These are phyloP conservation scores for Podaxis sp. DNA, from an alignment of 768 basidiomycete species.

Conservation along the genomic window DNA sequence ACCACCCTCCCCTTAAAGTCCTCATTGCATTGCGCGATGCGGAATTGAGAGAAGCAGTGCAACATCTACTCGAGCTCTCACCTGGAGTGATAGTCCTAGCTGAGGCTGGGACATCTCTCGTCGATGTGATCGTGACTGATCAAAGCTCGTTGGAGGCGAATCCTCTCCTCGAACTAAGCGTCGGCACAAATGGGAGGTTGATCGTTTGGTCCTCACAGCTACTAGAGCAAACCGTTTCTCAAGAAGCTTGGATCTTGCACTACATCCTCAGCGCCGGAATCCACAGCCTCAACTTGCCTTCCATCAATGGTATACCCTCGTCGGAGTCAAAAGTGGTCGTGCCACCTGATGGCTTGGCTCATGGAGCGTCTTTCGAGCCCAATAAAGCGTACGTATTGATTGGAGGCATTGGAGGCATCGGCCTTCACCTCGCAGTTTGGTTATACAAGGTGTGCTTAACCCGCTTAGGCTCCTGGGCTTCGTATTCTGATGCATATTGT, in stretches of 20 bases:
- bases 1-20: neutral
- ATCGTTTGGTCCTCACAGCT: constrained; percentile 10
- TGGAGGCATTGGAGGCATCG: constrained; percentile 40
- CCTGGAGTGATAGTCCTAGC: neutral
- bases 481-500: neutral
- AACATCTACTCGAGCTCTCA: neutral
- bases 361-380: constrained; percentile 22
- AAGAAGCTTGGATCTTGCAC: constrained; percentile 8
- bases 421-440: constrained; percentile 37
- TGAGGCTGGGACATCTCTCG: neutral
- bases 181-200: constrained; percentile 14
- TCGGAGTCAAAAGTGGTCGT: neutral
- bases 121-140: constrained; percentile 11
- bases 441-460: constrained; percentile 37
- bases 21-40: neutral
- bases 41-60: neutral
- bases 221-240: neutral
- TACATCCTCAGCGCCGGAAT: constrained; percentile 2
- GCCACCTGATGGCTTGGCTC: neutral
- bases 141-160: neutral
- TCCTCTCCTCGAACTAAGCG: constrained; percentile 7
- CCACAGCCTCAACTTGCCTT: neutral
- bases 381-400: constrained; percentile 35
- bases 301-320: neutral
- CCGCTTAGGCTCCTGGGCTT: neutral